Evolutionary conservation across 768 basidiomycete genomes (phyloP), one percentile per base, ranked within the genome.

Genomic region (Hebeloma cylindrosporum): DNA sequence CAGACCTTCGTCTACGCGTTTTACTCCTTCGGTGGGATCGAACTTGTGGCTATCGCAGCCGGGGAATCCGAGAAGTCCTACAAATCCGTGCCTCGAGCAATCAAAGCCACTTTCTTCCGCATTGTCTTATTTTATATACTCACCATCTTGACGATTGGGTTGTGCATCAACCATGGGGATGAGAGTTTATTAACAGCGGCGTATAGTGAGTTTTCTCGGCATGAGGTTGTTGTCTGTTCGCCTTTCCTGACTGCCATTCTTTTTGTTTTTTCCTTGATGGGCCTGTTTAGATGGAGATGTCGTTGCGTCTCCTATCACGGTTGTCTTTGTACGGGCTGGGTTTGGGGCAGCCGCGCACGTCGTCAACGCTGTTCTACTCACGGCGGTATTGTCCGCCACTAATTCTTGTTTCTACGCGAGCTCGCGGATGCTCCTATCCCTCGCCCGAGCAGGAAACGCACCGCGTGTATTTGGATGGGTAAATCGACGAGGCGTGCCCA

Each of bases 1-100:
- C 75, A 75, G 53, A 77, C 74, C 4, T 83, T 83, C 48, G 80
- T 85, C 27, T 85, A 74, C 25, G 83, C 83, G 9, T 85, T 85
- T 48, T 88, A 80, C 63, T 83, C 82, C 6, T 82, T 77, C 60
- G 80, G 77, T 13, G 81, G 83, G 13, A 79, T 85, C 22, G 84
- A 85, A 53, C 72, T 88, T 7, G 83, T 87, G 30, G 78, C 82
- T 2, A 62, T 88, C 23, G 84, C 85, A n/a, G 84, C 85, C 7
- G 82, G 83, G 25, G 85, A 87, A 65, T 79, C 79, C 5, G 73
- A 72, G 34, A 73, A 73, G 52, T 85, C 85, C 1, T 71, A 81
- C 63, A 79, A 79, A 59, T 63, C 79, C 1, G 76, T 86, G 21
- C 83, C 83, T 3, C 65, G 70, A 0, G 85, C 85, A 1, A 75